A percentile compares a stretch with the other conserved stretches of the same genome.
Evolutionary conservation across 2,329 filamentous ascomycete genomes (phyloP).

Genomic region (Aspergillus sp.): DNA sequence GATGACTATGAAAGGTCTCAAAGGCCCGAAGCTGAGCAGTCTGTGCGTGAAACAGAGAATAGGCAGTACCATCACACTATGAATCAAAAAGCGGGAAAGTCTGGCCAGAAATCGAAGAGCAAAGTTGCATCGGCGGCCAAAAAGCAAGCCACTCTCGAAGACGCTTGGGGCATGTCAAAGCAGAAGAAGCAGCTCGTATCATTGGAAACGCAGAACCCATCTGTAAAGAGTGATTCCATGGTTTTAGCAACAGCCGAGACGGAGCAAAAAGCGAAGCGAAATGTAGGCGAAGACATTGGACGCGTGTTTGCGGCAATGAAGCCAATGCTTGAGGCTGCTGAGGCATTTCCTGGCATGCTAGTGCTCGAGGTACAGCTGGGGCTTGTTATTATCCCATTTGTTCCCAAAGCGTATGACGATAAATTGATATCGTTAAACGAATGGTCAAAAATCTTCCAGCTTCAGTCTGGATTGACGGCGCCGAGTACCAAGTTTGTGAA

Average conservation of each 20-base stretch:
- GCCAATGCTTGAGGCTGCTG: slow-evolving; percentile 33
- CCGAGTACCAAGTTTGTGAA: slow-evolving; percentile 37
- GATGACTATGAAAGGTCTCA: slow-evolving; percentile 14
- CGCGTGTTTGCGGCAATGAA: slow-evolving; percentile 30
- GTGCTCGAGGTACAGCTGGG: slow-evolving; percentile 40
- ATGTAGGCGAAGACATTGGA: slow-evolving; percentile 14
- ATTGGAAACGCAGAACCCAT: neutral
- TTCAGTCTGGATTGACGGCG: slow-evolving; percentile 24
- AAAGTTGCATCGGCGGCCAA: slow-evolving; percentile 21
- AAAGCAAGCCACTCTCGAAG: slow-evolving; percentile 29
- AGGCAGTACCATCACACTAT: slow-evolving; percentile 31
- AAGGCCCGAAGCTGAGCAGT: slow-evolving; percentile 12
- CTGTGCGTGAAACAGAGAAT: slow-evolving; percentile 20
- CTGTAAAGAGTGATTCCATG: neutral
- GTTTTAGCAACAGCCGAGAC: neutral
- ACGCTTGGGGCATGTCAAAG: slow-evolving; percentile 27
- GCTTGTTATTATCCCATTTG: slow-evolving; percentile 30
- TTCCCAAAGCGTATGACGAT: slow-evolving; percentile 23
- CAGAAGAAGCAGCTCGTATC: slow-evolving; percentile 3
- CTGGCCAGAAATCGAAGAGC: slow-evolving; percentile 14
- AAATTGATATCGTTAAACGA: slow-evolving; percentile 20
- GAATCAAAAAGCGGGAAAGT: slow-evolving; percentile 28
- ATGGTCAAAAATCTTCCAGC: slow-evolving; percentile 36
- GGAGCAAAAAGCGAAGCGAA: neutral
- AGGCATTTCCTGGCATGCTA: slow-evolving; percentile 36